Evolutionary conservation across 2,329 filamentous ascomycete species (phyloP), one percentile per base, ranked within the genome.

Genomic region (Claviceps humidiphila): DNA sequence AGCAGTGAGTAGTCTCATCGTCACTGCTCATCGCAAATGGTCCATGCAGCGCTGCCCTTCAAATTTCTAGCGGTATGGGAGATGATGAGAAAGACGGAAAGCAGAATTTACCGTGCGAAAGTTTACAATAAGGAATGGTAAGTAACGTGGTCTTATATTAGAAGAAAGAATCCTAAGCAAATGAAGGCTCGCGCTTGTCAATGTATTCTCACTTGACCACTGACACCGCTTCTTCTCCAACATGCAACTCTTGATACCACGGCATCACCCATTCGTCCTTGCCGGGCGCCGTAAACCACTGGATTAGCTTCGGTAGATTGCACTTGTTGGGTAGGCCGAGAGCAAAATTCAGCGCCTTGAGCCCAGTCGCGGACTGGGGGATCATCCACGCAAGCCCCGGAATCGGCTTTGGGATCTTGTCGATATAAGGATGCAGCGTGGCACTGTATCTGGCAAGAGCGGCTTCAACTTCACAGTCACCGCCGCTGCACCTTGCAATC

Each of bases 361-460:
- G 17, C 24, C 47, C 47, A 17, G 37, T 16, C 30, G 11, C n/a
- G 7, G 51, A 46, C n/a, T 40, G 22, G 24, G 47, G 47, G 3
- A 24, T 11, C 9, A 49, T 8, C 51, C 51, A 41, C 17, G 14
- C 20, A 3, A 30, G 20, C 17, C 30, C 7, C 5, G 7, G 14
- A 16, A 5, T 24, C 3, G 49, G 4, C 16, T 13, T 17, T 26
- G 49, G 51, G 2, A 46, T 5, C 14, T 26, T 40, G 14, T 51
- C 49, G 7, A 75, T 64, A 46, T 68, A 67, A 0, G 71, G 73
- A 5, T 62, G 57, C 55, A 74, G 67, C 17, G 58, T 60, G 30
- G 58, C 46, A 51, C 76, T 70, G 52, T 76, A 77, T 4, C 55
- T 56, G 8, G 58, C 57, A 13, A 72, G 60, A 4, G 63, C 71